A percentile compares a stretch with the other conserved stretches of the same genome.
These are phyloP conservation scores for Gelatoporia subvermispora DNA, from an alignment of 768 basidiomycete genomes.

Conservation along the genomic window DNA sequence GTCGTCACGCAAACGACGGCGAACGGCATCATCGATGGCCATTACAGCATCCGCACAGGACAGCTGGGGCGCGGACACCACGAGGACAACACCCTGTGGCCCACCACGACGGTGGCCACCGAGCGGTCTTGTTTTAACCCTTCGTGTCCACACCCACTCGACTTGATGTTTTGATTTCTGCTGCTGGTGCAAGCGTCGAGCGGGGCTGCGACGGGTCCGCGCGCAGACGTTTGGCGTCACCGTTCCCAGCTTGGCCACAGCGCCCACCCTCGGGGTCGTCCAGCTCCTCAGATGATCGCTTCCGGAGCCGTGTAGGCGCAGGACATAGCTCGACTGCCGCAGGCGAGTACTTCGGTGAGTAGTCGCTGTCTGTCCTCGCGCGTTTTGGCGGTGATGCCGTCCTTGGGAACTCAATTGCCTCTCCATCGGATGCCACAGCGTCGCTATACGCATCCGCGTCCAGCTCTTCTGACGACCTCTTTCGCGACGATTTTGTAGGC, in stretches of 20 bases:
- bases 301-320: slow-evolving; percentile 11
- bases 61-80: too few relatives aligned
- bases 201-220: neutral
- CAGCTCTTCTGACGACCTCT: slow-evolving; percentile 34
- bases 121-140: neutral
- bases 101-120: neutral
- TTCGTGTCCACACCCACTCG: neutral
- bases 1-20: neutral
- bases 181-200: neutral
- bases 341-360: slow-evolving; percentile 6
- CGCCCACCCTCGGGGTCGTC: slow-evolving; percentile 11
- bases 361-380: slow-evolving; percentile 22
- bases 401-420: neutral
- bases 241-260: slow-evolving; percentile 2
- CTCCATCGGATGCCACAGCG: slow-evolving; percentile 5
- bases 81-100: too few relatives aligned
- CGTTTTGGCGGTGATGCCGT: slow-evolving; percentile 39
- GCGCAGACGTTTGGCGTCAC: slow-evolving; percentile 6
- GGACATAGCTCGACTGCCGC: neutral
- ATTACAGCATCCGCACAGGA: too few relatives aligned
- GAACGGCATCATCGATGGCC: neutral
- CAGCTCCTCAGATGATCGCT: slow-evolving; percentile 24
- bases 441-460: slow-evolving; percentile 21
- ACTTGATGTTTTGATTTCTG: neutral
- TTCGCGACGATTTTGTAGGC: slow-evolving; percentile 20